These are phyloP conservation scores for Chlorencoelia australis DNA, from an alignment of 2,329 filamentous ascomycete genomes.

Conservation along the genomic window DNA sequence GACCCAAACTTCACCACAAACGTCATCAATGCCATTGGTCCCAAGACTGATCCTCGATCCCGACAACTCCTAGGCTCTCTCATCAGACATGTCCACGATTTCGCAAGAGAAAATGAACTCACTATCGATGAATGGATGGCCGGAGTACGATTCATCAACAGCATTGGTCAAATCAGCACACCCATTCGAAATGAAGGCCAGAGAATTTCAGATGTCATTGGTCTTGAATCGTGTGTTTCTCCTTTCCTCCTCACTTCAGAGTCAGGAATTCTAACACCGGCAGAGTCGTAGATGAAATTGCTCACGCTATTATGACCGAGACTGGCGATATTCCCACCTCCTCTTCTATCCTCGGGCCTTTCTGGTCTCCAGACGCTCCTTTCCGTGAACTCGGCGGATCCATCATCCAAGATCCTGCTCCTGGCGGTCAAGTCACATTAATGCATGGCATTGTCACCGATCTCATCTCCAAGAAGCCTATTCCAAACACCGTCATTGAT, in stretches of 20 bases:
- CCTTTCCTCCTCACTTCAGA: not conserved
- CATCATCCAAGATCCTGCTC: constrained; percentile 42
- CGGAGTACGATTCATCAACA: constrained; percentile 67
- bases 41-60: constrained; percentile 55
- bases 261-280: not conserved
- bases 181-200: constrained; percentile 64
- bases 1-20: constrained; percentile 69
- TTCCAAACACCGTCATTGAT: constrained; percentile 44
- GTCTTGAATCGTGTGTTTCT: constrained; percentile 56
- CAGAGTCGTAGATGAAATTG: constrained; percentile 50
- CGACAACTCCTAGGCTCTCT: constrained; percentile 53
- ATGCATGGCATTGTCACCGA: constrained; percentile 49
- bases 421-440: constrained; percentile 43
- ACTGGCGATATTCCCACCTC: constrained; percentile 27
- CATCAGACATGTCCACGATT: constrained; percentile 68
- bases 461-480: constrained; percentile 14
- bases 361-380: constrained; percentile 69
- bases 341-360: constrained; percentile 74
- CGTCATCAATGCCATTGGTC: constrained; percentile 64
- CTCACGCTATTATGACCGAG: constrained; percentile 18
- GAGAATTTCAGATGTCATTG: constrained; percentile 62
- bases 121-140: constrained; percentile 68
- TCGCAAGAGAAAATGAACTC: constrained; percentile 66
- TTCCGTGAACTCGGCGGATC: constrained; percentile 57
- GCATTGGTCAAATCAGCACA: constrained; percentile 56